Base-by-base conservation (phyloP, 192 early-diverging fungal species). In the Piromyces finnis region DNA sequence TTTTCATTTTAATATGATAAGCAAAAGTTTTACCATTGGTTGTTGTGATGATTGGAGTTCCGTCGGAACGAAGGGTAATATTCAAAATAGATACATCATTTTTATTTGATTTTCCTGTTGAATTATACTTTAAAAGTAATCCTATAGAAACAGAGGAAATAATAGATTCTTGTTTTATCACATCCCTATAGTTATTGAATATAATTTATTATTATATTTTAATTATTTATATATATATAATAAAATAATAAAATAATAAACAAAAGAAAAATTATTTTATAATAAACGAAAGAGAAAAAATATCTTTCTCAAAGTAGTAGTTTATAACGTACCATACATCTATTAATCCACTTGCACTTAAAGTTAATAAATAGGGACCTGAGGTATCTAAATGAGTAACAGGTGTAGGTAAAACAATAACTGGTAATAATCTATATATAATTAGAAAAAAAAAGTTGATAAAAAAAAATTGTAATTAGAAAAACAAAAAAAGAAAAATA, bases 241-340 rank as follows among this genome's bases (percentile, higher is more conserved):
- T n/a, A n/a, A n/a, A n/a, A n/a, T n/a, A n/a, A n/a, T n/a, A n/a
- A n/a, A n/a, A n/a, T n/a, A n/a, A n/a, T n/a, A n/a, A n/a, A n/a
- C n/a, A n/a, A n/a, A n/a, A n/a, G n/a, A n/a, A n/a, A n/a, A n/a
- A n/a, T n/a, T n/a, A n/a, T n/a, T n/a, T n/a, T n/a, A n/a, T n/a
- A n/a, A n/a, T n/a, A n/a, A n/a, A n/a, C n/a, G n/a, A n/a, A n/a
- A n/a, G n/a, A n/a, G n/a, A n/a, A n/a, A n/a, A n/a, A n/a, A n/a
- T n/a, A n/a, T n/a, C n/a, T n/a, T n/a, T n/a, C n/a, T n/a, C n/a
- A n/a, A n/a, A n/a, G n/a, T n/a, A n/a, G n/a, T n/a, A n/a, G n/a
- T n/a, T n/a, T n/a, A n/a, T n/a, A n/a, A n/a, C n/a, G n/a, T n/a
- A 92, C 94, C 94, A 95, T 28, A 91, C 85, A 82, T 83, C 88